Base-by-base conservation (phyloP, 345 rosid species). In the Erucastrum elatum region DNA sequence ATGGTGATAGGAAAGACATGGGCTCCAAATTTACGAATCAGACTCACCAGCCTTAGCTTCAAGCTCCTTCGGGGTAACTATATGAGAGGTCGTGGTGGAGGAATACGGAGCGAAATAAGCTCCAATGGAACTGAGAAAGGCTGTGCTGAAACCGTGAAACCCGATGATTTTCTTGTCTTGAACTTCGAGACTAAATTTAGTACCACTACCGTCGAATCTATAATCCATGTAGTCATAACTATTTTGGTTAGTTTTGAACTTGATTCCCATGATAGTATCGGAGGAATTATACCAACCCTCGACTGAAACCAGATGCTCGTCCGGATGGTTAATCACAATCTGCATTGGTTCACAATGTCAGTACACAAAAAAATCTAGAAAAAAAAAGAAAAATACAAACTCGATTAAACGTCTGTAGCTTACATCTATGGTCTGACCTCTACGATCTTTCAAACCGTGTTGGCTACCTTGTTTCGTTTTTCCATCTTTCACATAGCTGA, bases 91-190 rank as follows among this genome's bases (percentile, higher is more conserved):
- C 1, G 60, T 39, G 5, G 68, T 5, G 64, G 75, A 13, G 53
- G 73, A 3, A 39, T 33, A 2, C 3, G 77, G 74, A 29, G 33
- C 67, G 21, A 74, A 68, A 60, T 79, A 79, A 21, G 77, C 82
- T 74, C 82, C 82, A 49, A 79, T 60, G 64, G 82, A 79, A 17
- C 62, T 62, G 16, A 79, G 56, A 68, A 37, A 0, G 64, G 4
- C 8, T 17, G 56, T 12, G 26, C 78, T 55, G 4, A 2, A 66
- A n/a, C 82, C 82, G 29, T 79, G 82, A 64, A 79, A 79, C 7
- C 82, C 82, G 4, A 62, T 69, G 69, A 79, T 74, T 75, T 79
- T 79, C 27, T 74, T 68, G 64, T 68, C 70, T 49, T 74, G 55
- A 61, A 68, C 78, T 61, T 67, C 58, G 21, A 79, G 82, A 9